phyloP scores from a whole-genome alignment of 192 early-diverging fungal genomes.

The Podochytrium sp. region DNA sequence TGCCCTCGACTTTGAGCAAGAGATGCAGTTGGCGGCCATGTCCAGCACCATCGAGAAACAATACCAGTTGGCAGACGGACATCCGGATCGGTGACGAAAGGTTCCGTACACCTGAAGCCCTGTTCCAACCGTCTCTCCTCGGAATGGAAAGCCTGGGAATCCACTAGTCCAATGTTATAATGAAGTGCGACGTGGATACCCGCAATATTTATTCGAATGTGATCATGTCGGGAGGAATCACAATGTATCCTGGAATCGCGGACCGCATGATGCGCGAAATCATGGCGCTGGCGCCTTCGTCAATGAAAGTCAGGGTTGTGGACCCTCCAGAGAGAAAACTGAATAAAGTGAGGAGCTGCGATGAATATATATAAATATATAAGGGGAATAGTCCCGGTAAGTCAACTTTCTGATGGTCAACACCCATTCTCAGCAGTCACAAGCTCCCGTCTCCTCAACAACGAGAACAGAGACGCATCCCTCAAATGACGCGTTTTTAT shows the following conservation, averaged over 20 bases:
- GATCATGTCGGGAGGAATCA: constrained; percentile 53
- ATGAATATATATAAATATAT: too few relatives aligned
- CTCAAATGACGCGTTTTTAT: too few relatives aligned
- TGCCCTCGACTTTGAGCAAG: constrained; percentile 53
- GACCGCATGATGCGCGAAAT: constrained; percentile 61
- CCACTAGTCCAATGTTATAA: constrained; percentile 55
- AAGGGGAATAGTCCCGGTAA: too few relatives aligned
- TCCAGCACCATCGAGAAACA: constrained; percentile 50
- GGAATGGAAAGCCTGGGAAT: constrained; percentile 51
- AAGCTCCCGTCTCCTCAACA: too few relatives aligned
- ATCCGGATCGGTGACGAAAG: constrained; percentile 66
- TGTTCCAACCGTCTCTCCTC: constrained; percentile 65
- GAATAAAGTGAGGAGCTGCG: too few relatives aligned
- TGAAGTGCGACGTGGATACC: constrained; percentile 57
- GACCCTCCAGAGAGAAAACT: constrained; percentile 64
- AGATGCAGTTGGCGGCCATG: constrained; percentile 48
- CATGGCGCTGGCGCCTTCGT: constrained; percentile 55
- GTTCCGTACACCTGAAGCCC: constrained; percentile 62
- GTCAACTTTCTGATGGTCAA: too few relatives aligned
- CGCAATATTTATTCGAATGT: constrained; percentile 54
- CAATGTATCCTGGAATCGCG: constrained; percentile 59
- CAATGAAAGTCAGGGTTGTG: constrained; percentile 64
- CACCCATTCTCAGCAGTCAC: too few relatives aligned
- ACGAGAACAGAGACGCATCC: too few relatives aligned
- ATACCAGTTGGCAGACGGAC: constrained; percentile 57